A percentile compares a stretch with the other conserved stretches of the same genome.
These are phyloP conservation scores for Citrus inodora DNA, from an alignment of 345 rosid species.

Conservation along the genomic window DNA sequence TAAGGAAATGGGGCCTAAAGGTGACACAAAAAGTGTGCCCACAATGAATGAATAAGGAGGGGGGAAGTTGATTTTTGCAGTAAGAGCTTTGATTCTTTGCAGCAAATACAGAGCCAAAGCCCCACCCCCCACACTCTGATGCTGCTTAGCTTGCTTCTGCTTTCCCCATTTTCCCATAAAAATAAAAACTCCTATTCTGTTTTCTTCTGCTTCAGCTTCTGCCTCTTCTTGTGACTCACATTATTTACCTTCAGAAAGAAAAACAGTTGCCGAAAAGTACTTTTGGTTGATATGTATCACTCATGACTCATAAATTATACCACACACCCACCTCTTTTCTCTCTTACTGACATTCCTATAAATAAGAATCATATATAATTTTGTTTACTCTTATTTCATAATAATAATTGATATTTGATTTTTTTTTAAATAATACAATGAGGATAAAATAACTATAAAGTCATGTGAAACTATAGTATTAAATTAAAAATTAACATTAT, in stretches of 20 bases:
- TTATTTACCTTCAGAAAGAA: constrained; percentile 18
- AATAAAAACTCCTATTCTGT: not conserved
- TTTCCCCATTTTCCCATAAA: not conserved
- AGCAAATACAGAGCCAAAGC: constrained; percentile 22
- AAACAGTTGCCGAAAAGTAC: constrained; percentile 15
- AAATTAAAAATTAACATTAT: too few species aligned
- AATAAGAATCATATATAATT: constrained; percentile 20
- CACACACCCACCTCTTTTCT: constrained; percentile 25
- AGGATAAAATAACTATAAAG: too few species aligned
- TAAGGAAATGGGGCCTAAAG: constrained; percentile 18
- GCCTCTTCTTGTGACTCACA: constrained; percentile 37
- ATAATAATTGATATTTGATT: not conserved
- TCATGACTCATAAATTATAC: constrained; percentile 19
- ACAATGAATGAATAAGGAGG: constrained; percentile 21
- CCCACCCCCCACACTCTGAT: constrained; percentile 11
- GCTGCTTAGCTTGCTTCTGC: constrained; percentile 15
- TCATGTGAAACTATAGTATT: too few species aligned
- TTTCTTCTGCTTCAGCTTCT: constrained; percentile 1
- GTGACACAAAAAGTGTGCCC: constrained; percentile 30
- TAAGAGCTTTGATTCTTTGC: constrained; percentile 34
- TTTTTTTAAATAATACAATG: too few species aligned
- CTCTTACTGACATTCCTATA: constrained; percentile 27
- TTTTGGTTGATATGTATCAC: not conserved
- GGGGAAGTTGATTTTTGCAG: constrained; percentile 25
- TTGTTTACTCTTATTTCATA: not conserved